Conservation (phyloP, 2,329 filamentous ascomycete genomes). For the Fusarium annulatum region DNA sequence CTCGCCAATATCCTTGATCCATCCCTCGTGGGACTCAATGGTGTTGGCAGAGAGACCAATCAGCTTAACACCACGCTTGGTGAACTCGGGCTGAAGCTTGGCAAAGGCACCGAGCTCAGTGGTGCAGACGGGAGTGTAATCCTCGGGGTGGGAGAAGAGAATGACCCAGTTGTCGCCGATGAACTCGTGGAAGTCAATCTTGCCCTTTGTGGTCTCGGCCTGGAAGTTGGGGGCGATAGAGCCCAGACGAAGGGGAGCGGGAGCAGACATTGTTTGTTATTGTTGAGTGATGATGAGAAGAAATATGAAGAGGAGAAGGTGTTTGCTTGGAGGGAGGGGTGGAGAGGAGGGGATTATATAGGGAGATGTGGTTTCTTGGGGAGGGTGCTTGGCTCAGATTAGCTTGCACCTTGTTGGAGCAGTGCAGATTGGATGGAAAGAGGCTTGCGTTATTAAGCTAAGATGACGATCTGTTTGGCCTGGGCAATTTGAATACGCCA, state of each 20-base stretch:
- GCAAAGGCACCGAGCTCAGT: conserved; percentile 95
- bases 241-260: conserved; percentile 69
- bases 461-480: conserved; percentile 24
- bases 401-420: conserved; percentile 28
- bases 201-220: conserved; percentile 81
- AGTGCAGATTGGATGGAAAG: neutral
- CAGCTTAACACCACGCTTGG: conserved; percentile 88
- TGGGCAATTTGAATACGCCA: conserved; percentile 24
- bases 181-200: conserved; percentile 86
- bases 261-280: conserved; percentile 43
- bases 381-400: neutral
- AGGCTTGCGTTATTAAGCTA: neutral
- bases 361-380: neutral
- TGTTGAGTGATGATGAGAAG: neutral
- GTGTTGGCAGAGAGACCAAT: conserved; percentile 92
- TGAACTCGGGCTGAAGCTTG: conserved; percentile 88
- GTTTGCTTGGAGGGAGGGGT: neutral
- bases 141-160: conserved; percentile 86
- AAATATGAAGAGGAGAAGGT: conserved; percentile 2
- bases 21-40: conserved; percentile 82
- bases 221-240: conserved; percentile 82
- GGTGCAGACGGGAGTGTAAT: conserved; percentile 96
- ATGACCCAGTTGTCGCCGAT: conserved; percentile 83
- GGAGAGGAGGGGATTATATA: conserved; percentile 34
- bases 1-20: conserved; percentile 91